Evolutionary conservation across 305 asterid genomes (phyloP).

Genomic region (Fraxinus paxiana): DNA sequence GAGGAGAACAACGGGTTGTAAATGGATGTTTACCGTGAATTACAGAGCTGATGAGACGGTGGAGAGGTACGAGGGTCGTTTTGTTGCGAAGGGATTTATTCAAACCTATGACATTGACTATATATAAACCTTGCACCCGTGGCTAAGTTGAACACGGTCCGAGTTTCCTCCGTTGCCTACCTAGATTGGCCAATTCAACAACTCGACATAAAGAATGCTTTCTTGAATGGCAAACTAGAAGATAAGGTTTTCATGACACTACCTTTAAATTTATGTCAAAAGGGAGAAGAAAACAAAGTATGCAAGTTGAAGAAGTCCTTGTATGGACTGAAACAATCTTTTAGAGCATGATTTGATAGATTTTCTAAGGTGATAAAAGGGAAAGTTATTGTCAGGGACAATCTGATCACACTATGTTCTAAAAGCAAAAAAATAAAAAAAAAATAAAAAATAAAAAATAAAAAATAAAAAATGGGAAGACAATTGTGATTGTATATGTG

Average conservation of each 20-base stretch:
- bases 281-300: background rate
- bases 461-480: background rate
- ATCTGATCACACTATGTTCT: background rate
- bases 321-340: background rate
- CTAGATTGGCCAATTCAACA: background rate
- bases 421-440: background rate
- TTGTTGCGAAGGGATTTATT: background rate
- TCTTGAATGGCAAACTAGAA: background rate
- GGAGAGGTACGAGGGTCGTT: background rate
- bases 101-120: background rate
- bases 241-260: background rate
- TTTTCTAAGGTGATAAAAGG: background rate
- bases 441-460: background rate
- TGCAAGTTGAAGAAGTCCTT: background rate
- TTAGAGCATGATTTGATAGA: background rate
- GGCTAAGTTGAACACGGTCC: background rate
- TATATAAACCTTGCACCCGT: background rate
- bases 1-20: background rate
- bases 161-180: background rate
- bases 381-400: background rate
- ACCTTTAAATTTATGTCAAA: background rate
- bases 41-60: background rate
- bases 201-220: background rate
- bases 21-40: background rate
- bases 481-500: background rate